A percentile compares a stretch with the other conserved stretches of the same genome.
phyloP scores from a whole-genome alignment of 495 filamentous ascomycete genomes.

The Aspergillus steynii region DNA sequence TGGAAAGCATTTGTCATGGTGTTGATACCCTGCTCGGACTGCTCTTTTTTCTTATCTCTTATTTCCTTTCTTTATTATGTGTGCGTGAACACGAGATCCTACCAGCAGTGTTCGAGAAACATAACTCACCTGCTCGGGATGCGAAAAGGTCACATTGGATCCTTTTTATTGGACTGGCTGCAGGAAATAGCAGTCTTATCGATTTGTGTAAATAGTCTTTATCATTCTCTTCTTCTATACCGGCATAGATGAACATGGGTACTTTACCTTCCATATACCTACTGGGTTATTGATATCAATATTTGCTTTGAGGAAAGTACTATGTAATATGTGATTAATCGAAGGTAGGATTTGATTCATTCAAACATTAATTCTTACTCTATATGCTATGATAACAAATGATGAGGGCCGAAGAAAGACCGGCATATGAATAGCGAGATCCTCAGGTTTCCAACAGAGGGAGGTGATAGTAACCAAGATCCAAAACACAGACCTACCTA shows the following conservation, averaged over 20 bases:
- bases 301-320: not conserved
- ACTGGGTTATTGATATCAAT: not conserved
- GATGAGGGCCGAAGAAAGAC: no score
- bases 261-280: not conserved
- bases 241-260: not conserved
- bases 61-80: constrained; percentile 4
- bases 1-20: constrained; percentile 49
- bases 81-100: constrained; percentile 8
- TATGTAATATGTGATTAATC: no score
- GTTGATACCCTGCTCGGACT: constrained; percentile 49
- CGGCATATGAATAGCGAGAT: no score
- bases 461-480: no score
- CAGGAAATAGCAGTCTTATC: constrained; percentile 6
- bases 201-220: constrained; percentile 37
- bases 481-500: no score
- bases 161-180: constrained; percentile 3
- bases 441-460: no score
- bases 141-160: constrained; percentile 3
- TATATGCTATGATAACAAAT: no score
- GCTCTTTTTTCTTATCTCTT: constrained; percentile 15
- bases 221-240: constrained; percentile 17
- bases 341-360: no score
- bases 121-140: constrained; percentile 1
- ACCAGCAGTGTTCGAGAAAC: constrained; percentile 12
- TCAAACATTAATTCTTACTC: no score